Conservation (phyloP, 2,329 filamentous ascomycete genomes). For the Alternaria brassicicola region DNA sequence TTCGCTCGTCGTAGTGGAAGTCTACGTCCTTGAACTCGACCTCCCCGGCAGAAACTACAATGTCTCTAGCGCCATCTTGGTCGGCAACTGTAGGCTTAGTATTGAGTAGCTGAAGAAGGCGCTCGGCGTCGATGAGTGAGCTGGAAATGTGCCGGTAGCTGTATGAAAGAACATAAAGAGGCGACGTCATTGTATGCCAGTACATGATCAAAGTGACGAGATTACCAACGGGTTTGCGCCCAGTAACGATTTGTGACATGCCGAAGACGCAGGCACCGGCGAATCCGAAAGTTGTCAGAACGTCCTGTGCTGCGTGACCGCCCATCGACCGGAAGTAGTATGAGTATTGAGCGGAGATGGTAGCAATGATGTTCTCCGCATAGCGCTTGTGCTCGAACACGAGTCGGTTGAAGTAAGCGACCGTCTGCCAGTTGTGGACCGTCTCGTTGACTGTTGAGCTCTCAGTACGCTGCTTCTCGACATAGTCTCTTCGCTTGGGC, state of each 20-base stretch:
- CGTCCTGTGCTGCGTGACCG: slow-evolving; percentile 51
- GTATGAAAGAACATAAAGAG: slow-evolving; percentile 58
- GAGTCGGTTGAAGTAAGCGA: slow-evolving; percentile 64
- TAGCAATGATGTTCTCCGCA: slow-evolving; percentile 46
- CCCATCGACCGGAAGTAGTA: slow-evolving; percentile 42
- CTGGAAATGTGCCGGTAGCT: slow-evolving; percentile 57
- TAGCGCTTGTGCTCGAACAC: slow-evolving; percentile 61
- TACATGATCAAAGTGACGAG: slow-evolving; percentile 71
- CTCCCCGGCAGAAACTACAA: slow-evolving; percentile 56
- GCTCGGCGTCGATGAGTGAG: slow-evolving; percentile 69
- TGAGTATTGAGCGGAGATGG: slow-evolving; percentile 43
- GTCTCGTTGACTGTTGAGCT: slow-evolving; percentile 63
- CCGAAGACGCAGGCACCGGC: slow-evolving; percentile 59
- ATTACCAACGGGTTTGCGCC: slow-evolving; percentile 60
- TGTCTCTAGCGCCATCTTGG: slow-evolving; percentile 37
- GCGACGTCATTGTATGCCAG: slow-evolving; percentile 59
- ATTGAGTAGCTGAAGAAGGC: slow-evolving; percentile 63
- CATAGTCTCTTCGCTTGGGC: slow-evolving; percentile 49
- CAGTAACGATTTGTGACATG: slow-evolving; percentile 59
- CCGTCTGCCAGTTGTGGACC: slow-evolving; percentile 65
- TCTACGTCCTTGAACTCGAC: slow-evolving; percentile 62
- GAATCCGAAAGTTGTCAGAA: slow-evolving; percentile 58
- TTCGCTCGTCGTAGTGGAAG: slow-evolving; percentile 63
- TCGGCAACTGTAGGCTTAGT: slow-evolving; percentile 64
- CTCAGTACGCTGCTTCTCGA: slow-evolving; percentile 56